A percentile compares a stretch with the other conserved stretches of the same genome.
Conservation (phyloP, 2,329 filamentous ascomycete species). For the Periconia sp. region DNA sequence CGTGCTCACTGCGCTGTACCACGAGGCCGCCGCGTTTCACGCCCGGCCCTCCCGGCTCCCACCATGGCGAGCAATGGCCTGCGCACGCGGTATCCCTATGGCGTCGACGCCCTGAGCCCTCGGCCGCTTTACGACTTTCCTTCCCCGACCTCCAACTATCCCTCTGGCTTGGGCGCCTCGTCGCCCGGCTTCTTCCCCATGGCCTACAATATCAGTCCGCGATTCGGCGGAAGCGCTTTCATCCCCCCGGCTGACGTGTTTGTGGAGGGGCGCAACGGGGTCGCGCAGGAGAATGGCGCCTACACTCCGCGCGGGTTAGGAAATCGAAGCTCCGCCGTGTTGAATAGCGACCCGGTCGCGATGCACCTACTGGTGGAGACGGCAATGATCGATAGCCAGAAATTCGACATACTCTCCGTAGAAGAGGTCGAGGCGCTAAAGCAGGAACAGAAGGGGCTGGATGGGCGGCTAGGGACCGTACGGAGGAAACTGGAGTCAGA, state of each 20-base stretch:
- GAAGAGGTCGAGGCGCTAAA: conserved; percentile 93
- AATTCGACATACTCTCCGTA: conserved; percentile 84
- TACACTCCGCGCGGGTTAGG: conserved; percentile 36
- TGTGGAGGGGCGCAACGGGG: conserved; percentile 35
- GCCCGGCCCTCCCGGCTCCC: conserved; percentile 11
- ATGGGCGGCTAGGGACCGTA: conserved; percentile 79
- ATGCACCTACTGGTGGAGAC: conserved; percentile 94
- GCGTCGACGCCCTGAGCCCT: conserved; percentile 37
- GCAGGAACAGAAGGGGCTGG: conserved; percentile 77
- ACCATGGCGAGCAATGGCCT: conserved; percentile 42
- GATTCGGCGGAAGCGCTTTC: conserved; percentile 44
- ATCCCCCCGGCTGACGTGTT: conserved; percentile 48
- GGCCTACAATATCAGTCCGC: conserved; percentile 44
- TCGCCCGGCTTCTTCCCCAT: conserved; percentile 45
- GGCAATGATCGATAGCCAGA: conserved; percentile 84
- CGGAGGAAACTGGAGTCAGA: conserved; percentile 86
- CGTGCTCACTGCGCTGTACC: conserved; percentile 6
- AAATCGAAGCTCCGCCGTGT: conserved; percentile 36
- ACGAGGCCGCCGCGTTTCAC: background rate
- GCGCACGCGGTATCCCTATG: conserved; percentile 43
- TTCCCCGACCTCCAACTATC: conserved; percentile 46
- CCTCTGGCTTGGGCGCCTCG: conserved; percentile 35
- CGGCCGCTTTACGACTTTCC: conserved; percentile 44
- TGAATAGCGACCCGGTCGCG: conserved; percentile 67
- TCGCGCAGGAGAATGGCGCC: conserved; percentile 29